Percentiles rank a stretch among this genome's conserved stretches.
phyloP scores from a whole-genome alignment of 2,329 filamentous ascomycete genomes.

The Colletotrichum spinosum region DNA sequence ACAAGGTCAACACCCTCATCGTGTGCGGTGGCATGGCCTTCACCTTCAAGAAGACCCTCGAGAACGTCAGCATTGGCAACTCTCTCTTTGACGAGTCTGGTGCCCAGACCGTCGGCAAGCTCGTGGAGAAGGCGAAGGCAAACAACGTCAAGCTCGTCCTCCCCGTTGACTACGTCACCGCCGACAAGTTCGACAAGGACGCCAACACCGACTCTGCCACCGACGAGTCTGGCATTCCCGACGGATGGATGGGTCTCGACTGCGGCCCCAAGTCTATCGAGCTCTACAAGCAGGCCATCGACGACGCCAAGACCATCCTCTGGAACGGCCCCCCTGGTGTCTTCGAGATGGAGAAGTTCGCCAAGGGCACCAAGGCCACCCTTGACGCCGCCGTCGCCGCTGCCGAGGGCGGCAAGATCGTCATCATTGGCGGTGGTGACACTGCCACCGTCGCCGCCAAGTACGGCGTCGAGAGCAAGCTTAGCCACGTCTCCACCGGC shows the following conservation, averaged over 20 bases:
- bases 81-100: constrained; percentile 95
- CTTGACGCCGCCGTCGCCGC: constrained; percentile 89
- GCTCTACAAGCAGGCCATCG: constrained; percentile 89
- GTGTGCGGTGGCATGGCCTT: constrained; percentile 99
- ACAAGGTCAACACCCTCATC: constrained; percentile 97
- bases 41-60: constrained; percentile 99
- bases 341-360: constrained; percentile 97
- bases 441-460: constrained; percentile 98
- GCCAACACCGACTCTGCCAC: constrained; percentile 85
- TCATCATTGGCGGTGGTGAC: constrained; percentile 98
- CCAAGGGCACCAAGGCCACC: constrained; percentile 89
- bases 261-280: constrained; percentile 89
- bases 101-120: constrained; percentile 86
- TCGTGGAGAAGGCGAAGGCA: constrained; percentile 96
- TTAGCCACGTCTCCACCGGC: constrained; percentile 97
- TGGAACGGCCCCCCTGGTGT: constrained; percentile 99
- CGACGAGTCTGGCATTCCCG: constrained; percentile 89
- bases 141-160: constrained; percentile 96
- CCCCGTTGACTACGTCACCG: constrained; percentile 94
- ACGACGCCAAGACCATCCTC: constrained; percentile 92
- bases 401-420: constrained; percentile 87
- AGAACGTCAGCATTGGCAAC: constrained; percentile 89
- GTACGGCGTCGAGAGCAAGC: constrained; percentile 94
- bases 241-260: constrained; percentile 98
- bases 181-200: constrained; percentile 92